Conservation (phyloP, 1,139 yeast genomes). For the Dujonia santamariae region DNA sequence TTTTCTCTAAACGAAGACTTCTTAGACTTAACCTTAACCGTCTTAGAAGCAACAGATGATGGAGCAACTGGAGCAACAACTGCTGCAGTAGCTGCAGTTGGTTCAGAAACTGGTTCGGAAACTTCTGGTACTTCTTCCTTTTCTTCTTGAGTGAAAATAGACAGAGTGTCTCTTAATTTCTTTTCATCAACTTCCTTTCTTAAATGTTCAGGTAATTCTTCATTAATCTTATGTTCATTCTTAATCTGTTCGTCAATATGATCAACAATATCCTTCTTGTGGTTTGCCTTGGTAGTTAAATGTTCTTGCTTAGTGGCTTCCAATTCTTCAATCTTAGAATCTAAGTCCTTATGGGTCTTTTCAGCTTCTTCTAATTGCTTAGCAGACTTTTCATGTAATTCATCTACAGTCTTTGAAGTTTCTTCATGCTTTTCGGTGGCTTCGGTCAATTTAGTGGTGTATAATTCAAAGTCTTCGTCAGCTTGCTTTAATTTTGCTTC, state of each 20-base stretch:
- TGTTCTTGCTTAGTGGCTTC: slow-evolving; percentile 27
- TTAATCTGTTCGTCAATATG: slow-evolving; percentile 34
- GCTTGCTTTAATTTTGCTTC: slow-evolving; percentile 36
- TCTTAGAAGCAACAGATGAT: slow-evolving; percentile 1
- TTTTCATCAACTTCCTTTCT: slow-evolving; percentile 39
- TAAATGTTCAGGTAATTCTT: slow-evolving; percentile 53
- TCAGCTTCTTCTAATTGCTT: slow-evolving; percentile 25
- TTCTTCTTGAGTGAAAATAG: slow-evolving; percentile 32
- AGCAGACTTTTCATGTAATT: slow-evolving; percentile 23
- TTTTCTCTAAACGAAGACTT: slow-evolving; percentile 1
- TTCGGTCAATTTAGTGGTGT: slow-evolving; percentile 30
- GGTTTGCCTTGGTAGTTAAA: slow-evolving; percentile 24
- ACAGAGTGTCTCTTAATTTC: slow-evolving; percentile 39
- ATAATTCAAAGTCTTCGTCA: slow-evolving; percentile 35
- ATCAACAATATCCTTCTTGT: slow-evolving; percentile 32
- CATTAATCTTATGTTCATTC: slow-evolving; percentile 44
- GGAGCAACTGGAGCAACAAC: neutral
- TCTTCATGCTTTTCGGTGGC: slow-evolving; percentile 30
- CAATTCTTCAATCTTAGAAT: slow-evolving; percentile 29
- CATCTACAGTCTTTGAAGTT: slow-evolving; percentile 30
- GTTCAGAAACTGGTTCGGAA: slow-evolving; percentile 2
- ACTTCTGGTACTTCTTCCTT: slow-evolving; percentile 18
- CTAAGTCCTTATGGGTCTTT: slow-evolving; percentile 27
- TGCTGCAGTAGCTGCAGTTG: slow-evolving; percentile 2
- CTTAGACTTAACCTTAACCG: neutral